A percentile compares a stretch with the other conserved stretches of the same genome.
These are phyloP conservation scores for Coemansia reversa DNA, from an alignment of 192 early-diverging fungal genomes.

Conservation along the genomic window DNA sequence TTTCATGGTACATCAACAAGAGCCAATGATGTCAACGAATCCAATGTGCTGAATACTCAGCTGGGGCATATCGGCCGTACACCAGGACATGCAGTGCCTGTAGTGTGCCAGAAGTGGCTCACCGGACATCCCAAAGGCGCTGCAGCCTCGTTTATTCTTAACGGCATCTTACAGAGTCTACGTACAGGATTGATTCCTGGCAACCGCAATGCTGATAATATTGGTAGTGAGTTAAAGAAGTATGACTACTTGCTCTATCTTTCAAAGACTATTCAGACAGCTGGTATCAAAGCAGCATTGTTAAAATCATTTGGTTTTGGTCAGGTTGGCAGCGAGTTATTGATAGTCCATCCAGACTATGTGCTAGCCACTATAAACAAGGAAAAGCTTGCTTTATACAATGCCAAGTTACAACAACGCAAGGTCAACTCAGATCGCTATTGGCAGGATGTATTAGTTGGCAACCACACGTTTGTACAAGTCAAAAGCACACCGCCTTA, in stretches of 20 bases:
- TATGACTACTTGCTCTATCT: conserved; percentile 82
- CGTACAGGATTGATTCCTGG: conserved; percentile 84
- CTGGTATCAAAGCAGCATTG: conserved; percentile 63
- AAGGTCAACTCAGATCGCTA: conserved; percentile 10
- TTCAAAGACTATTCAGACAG: conserved; percentile 57
- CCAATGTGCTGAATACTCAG: conserved; percentile 84
- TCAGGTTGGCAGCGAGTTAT: conserved; percentile 63
- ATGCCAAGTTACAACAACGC: not conserved
- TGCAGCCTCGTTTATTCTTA: conserved; percentile 91
- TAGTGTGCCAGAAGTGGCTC: conserved; percentile 85
- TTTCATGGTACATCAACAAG: conserved; percentile 94
- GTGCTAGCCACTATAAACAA: conserved; percentile 40
- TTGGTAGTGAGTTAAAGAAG: conserved; percentile 60
- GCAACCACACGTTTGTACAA: conserved; percentile 27
- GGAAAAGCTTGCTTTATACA: conserved; percentile 10
- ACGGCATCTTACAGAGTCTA: conserved; percentile 77
- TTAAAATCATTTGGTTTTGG: conserved; percentile 69
- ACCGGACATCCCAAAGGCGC: conserved; percentile 90
- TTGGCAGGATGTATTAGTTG: conserved; percentile 23
- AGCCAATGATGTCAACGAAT: conserved; percentile 96
- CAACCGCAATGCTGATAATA: conserved; percentile 69
- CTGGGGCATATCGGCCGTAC: conserved; percentile 81
- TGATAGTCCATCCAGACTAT: conserved; percentile 65
- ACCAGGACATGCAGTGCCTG: conserved; percentile 76
- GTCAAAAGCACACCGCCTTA: conserved; percentile 16